Percentiles rank a stretch among this genome's conserved stretches.
Evolutionary conservation across 2,329 filamentous ascomycete genomes (phyloP).

Genomic region (Trichophyton simii): DNA sequence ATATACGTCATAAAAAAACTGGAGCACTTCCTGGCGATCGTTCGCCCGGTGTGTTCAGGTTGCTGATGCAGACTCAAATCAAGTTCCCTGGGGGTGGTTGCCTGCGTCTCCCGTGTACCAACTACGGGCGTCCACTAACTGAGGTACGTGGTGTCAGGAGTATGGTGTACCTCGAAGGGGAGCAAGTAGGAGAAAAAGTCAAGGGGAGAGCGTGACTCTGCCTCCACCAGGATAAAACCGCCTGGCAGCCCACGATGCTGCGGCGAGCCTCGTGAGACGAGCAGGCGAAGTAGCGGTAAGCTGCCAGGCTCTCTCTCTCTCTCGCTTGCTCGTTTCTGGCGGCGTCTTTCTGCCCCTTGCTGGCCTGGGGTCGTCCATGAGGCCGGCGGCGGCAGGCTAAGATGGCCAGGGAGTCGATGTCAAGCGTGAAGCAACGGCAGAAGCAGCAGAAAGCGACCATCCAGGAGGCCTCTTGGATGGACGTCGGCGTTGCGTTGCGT

Average conservation of each 20-base stretch:
- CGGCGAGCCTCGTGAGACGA: neutral
- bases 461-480: neutral
- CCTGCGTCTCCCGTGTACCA: neutral
- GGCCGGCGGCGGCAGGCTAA: neutral
- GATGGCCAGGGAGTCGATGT: neutral
- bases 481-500: neutral
- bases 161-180: neutral
- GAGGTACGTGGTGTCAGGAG: neutral
- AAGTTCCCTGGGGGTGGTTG: neutral
- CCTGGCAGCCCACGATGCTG: neutral
- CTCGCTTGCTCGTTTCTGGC: neutral
- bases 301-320: neutral
- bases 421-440: no score
- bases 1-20: neutral
- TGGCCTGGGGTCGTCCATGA: neutral
- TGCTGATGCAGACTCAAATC: neutral
- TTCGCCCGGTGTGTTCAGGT: neutral
- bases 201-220: neutral
- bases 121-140: neutral
- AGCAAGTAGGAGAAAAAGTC: neutral
- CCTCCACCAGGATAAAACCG: neutral
- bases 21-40: neutral
- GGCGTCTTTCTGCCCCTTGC: neutral
- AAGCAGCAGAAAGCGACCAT: no score
- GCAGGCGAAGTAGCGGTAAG: neutral